phyloP scores from a whole-genome alignment of 2,329 filamentous ascomycete species.

The Venturiaceae sp. region DNA sequence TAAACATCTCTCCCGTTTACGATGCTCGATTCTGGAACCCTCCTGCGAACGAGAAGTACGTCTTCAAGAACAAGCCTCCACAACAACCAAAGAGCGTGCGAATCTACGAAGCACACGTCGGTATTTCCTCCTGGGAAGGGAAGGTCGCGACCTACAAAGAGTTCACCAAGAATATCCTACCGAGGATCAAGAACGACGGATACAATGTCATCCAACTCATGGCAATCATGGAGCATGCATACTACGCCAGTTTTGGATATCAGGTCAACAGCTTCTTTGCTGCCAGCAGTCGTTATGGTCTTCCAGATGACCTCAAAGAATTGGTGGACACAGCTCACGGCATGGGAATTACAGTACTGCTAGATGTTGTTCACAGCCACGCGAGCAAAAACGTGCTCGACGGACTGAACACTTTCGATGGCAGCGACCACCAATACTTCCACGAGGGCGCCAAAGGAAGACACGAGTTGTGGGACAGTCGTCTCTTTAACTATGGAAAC shows the following conservation, averaged over 20 bases:
- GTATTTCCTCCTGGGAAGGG: conserved; percentile 86
- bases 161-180: conserved; percentile 86
- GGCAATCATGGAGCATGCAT: conserved; percentile 99
- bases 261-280: conserved; percentile 99
- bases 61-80: conserved; percentile 74
- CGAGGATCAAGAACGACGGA: conserved; percentile 78
- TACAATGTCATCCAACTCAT: conserved; percentile 98
- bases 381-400: conserved; percentile 96
- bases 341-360: conserved; percentile 79
- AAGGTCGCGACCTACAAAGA: conserved; percentile 93
- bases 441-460: conserved; percentile 74
- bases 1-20: conserved; percentile 81
- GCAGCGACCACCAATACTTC: conserved; percentile 92
- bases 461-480: conserved; percentile 92
- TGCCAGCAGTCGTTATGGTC: conserved; percentile 88
- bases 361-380: conserved; percentile 96
- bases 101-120: conserved; percentile 97
- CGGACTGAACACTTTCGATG: conserved; percentile 92
- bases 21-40: conserved; percentile 98
- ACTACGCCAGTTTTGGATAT: conserved; percentile 98
- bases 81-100: conserved; percentile 77
- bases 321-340: conserved; percentile 90
- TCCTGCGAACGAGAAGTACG: conserved; percentile 62
- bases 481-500: conserved; percentile 92
- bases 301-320: conserved; percentile 91